Evolutionary conservation across 2,329 filamentous ascomycete genomes (phyloP), one percentile per base, ranked within the genome.

Genomic region (Colletotrichum sp.): DNA sequence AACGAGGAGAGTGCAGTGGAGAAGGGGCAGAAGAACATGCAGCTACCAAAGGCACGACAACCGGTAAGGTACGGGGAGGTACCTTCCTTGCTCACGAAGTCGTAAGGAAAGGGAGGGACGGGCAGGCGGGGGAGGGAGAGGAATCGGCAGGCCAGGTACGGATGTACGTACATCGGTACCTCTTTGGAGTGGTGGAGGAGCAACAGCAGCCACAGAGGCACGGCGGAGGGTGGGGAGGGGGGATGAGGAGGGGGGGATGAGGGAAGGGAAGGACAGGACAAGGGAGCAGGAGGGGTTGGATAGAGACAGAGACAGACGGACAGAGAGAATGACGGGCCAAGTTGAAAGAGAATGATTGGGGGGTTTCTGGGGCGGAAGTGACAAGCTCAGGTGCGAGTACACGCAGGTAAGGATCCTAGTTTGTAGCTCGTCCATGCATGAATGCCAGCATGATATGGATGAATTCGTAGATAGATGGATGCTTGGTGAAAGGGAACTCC

Each of bases 1-100:
- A 28, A 60, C 24, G 16, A 18, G 26, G 81, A 68, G 30, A 82
- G 59, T 62, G 59, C 84, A 84, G 86, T 86, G 85, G 86, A 86
- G 82, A 84, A 83, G 84, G 84, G 84, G 84, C 84, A 84, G 84
- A 84, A 82, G 81, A 83, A 86, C 83, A 87, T 86, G 86, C 86
- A 87, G 82, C 82, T 85, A 73, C 28, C n/a, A 18, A 70, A 73
- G 66, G 36, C 68, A 39, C 70, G 48, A 59, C 34, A 63, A 52
- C 57, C 44, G 30, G 66, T 57, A n/a, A 39, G n/a, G 63, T 65
- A 62, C 59, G 9, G 59, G n/a, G 8, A 18, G 48, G 66, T 68
- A 68, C 66, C 32, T 68, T 68, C 28, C n/a, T 64, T 36, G 32
- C 22, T 15, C 30, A 36, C 6, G 60, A 22, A 36, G 39, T n/a